Conservation (phyloP, 768 basidiomycete genomes). For the Gloeopeniophorella convolvens region DNA sequence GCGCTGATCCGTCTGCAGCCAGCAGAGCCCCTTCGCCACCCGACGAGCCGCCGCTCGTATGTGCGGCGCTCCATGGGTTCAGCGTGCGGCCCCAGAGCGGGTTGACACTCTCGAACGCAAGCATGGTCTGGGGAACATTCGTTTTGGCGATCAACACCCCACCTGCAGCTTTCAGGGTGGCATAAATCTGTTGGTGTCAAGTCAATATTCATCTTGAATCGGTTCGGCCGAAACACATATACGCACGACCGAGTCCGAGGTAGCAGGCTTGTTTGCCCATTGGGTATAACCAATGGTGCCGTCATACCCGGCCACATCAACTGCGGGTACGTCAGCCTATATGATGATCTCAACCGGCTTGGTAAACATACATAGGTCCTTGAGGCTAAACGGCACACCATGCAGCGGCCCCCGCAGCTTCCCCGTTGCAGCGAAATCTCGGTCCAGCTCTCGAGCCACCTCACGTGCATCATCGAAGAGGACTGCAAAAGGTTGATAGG, state of each 20-base stretch:
- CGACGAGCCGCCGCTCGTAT: constrained; percentile 21
- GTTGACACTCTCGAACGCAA: constrained; percentile 75
- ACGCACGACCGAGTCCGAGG: constrained; percentile 56
- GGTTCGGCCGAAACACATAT: not conserved
- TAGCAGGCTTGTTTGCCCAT: constrained; percentile 57
- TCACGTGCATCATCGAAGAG: constrained; percentile 60
- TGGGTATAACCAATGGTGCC: constrained; percentile 59
- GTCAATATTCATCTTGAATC: not conserved
- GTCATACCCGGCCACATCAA: constrained; percentile 57
- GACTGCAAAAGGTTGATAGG: constrained; percentile 40
- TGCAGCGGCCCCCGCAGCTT: constrained; percentile 65
- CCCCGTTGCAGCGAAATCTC: constrained; percentile 50
- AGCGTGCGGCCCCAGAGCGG: constrained; percentile 68
- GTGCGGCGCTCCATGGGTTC: constrained; percentile 50
- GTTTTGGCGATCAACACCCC: constrained; percentile 84
- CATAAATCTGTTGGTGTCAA: constrained; percentile 41
- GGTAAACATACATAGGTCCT: constrained; percentile 58
- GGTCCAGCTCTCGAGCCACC: constrained; percentile 56
- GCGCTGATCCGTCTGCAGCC: constrained; percentile 65
- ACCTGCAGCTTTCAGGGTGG: constrained; percentile 54
- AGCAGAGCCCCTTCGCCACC: constrained; percentile 61
- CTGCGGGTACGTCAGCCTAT: constrained; percentile 29
- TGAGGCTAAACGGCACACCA: constrained; percentile 73
- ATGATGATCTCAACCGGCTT: too few species aligned
- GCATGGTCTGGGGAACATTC: constrained; percentile 86